Evolutionary conservation across 192 early-diverging fungal species (phyloP).

Genomic region (Radiomyces spectabilis): DNA sequence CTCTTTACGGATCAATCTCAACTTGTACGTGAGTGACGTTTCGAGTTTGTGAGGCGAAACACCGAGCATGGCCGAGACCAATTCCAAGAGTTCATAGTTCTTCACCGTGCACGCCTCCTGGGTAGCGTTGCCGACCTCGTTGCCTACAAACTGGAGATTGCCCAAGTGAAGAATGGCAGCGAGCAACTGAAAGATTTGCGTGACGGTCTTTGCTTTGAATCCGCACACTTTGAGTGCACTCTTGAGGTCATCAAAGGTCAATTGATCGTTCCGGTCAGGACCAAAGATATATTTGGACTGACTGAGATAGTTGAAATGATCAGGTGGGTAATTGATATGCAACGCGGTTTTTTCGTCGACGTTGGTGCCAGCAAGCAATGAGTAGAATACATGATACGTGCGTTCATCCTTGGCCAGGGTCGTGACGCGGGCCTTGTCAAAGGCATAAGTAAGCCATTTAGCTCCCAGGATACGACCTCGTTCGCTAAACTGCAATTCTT

Average conservation of each 20-base stretch:
- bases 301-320: slow-evolving; percentile 39
- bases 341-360: slow-evolving; percentile 57
- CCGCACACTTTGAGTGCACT: slow-evolving; percentile 54
- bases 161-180: slow-evolving; percentile 88
- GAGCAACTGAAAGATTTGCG: slow-evolving; percentile 75
- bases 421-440: slow-evolving; percentile 57
- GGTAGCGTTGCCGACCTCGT: slow-evolving; percentile 45
- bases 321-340: slow-evolving; percentile 47
- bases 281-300: slow-evolving; percentile 25
- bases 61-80: slow-evolving; percentile 75
- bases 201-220: slow-evolving; percentile 60
- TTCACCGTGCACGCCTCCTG: slow-evolving; percentile 71
- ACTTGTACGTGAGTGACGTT: slow-evolving; percentile 70
- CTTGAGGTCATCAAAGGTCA: slow-evolving; percentile 59
- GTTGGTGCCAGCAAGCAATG: slow-evolving; percentile 64
- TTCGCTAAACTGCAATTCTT: slow-evolving; percentile 85
- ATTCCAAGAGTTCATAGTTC: slow-evolving; percentile 65
- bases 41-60: slow-evolving; percentile 65
- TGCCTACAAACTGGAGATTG: slow-evolving; percentile 72
- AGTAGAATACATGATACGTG: slow-evolving; percentile 76
- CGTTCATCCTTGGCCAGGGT: slow-evolving; percentile 57
- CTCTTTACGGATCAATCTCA: slow-evolving; percentile 74
- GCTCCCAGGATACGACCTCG: slow-evolving; percentile 77
- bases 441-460: slow-evolving; percentile 68
- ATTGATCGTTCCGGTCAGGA: slow-evolving; percentile 36